Percentiles rank a stretch among this genome's conserved stretches.
Evolutionary conservation across 495 filamentous ascomycete species (phyloP).

Genomic region (Penicillium bovifimosum): DNA sequence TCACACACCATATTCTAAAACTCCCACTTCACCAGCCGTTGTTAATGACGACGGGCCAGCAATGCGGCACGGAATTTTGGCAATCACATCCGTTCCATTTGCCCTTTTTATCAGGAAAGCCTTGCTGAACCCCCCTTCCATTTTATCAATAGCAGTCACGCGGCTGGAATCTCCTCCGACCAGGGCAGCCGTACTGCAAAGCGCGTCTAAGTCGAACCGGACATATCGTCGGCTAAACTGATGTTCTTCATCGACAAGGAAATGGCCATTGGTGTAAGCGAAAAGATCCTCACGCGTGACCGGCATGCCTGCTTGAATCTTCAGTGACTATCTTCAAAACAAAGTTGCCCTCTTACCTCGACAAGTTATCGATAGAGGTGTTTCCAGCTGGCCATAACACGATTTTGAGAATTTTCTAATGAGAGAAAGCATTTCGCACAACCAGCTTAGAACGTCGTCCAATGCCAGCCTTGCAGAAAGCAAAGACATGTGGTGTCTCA

Average conservation of each 20-base stretch:
- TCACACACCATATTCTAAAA: conserved; percentile 31
- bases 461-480: too few relatives aligned
- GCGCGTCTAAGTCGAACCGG: conserved; percentile 26
- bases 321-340: neutral
- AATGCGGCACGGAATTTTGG: conserved; percentile 33
- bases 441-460: too few relatives aligned
- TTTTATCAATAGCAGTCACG: conserved; percentile 30
- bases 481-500: too few relatives aligned
- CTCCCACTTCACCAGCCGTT: conserved; percentile 35
- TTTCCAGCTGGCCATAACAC: neutral
- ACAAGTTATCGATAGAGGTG: conserved; percentile 4
- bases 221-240: conserved; percentile 25
- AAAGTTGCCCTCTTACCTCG: conserved; percentile 7
- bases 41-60: conserved; percentile 27
- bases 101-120: conserved; percentile 31
- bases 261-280: conserved; percentile 30
- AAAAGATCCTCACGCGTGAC: conserved; percentile 26
- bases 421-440: too few relatives aligned
- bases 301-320: conserved; percentile 12
- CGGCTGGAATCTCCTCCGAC: conserved; percentile 12
- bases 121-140: conserved; percentile 41
- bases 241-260: conserved; percentile 28
- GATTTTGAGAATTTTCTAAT: too few relatives aligned
- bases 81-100: conserved; percentile 32
- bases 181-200: conserved; percentile 24